phyloP scores from a whole-genome alignment of 176 grass and related monocot species.

The Coix lacrymajobi region DNA sequence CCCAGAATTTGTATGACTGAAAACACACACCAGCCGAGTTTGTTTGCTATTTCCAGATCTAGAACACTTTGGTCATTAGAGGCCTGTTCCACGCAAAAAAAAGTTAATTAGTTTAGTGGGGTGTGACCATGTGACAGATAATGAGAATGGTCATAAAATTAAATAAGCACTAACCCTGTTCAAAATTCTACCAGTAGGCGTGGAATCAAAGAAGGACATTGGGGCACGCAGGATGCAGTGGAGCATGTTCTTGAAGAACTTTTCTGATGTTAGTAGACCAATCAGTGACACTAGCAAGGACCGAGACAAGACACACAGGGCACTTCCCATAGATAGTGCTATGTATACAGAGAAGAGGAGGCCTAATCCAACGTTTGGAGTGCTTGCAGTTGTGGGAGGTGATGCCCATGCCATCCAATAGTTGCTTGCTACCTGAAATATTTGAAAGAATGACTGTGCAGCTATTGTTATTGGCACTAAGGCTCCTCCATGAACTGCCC shows the following conservation, averaged over 20 bases:
- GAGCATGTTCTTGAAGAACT: conserved; percentile 87
- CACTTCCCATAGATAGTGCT: conserved; percentile 57
- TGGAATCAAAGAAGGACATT: conserved; percentile 99
- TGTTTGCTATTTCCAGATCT: conserved; percentile 73
- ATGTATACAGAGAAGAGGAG: conserved; percentile 72
- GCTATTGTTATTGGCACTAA: conserved; percentile 64
- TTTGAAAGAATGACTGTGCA: conserved; percentile 73
- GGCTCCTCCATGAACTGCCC: conserved; percentile 61
- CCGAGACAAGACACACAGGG: conserved; percentile 60
- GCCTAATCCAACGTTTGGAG: conserved; percentile 45
- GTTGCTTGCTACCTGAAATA: conserved; percentile 88
- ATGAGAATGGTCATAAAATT: conserved; percentile 1
- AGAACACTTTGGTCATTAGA: conserved; percentile 92
- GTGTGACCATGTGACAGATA: background rate
- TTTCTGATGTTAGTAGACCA: conserved; percentile 70
- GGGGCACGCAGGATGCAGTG: conserved; percentile 71
- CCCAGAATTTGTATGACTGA: conserved; percentile 80
- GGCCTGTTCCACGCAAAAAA: conserved; percentile 37
- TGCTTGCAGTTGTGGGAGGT: conserved; percentile 51
- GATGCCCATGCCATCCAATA: conserved; percentile 97
- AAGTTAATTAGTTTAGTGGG: conserved; percentile 8
- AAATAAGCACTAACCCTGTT: conserved; percentile 65
- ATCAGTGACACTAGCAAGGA: conserved; percentile 46
- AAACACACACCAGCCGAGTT: conserved; percentile 78
- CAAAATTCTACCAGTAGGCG: conserved; percentile 90